Evolutionary conservation across 2,329 filamentous ascomycete genomes (phyloP).

Genomic region (Pseudogymnoascus sp.): DNA sequence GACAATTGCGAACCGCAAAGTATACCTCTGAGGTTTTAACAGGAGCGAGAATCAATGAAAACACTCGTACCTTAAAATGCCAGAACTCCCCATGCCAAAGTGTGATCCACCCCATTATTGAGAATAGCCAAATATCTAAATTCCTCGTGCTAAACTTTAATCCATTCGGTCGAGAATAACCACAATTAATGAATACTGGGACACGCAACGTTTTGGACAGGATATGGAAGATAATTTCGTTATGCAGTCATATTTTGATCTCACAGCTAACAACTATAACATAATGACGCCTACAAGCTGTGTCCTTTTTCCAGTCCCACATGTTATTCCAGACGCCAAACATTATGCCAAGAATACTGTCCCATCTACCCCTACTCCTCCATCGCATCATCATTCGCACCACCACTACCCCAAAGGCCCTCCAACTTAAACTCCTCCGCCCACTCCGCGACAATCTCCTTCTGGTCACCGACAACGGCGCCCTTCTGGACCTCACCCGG

Average conservation of each 20-base stretch:
- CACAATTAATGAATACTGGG: neutral
- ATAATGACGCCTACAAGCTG: conserved; percentile 8
- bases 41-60: conserved; percentile 8
- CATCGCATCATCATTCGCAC: conserved; percentile 24
- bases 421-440: conserved; percentile 92
- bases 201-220: neutral
- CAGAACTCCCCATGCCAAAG: neutral
- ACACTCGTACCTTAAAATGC: neutral
- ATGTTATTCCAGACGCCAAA: conserved; percentile 10
- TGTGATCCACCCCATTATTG: no score
- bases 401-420: conserved; percentile 64
- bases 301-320: conserved; percentile 9
- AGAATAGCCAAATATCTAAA: neutral
- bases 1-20: conserved; percentile 5
- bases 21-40: conserved; percentile 7
- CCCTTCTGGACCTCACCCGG: conserved; percentile 34
- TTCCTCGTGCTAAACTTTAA: neutral
- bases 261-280: conserved; percentile 9
- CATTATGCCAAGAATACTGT: conserved; percentile 7
- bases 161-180: neutral
- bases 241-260: conserved; percentile 9
- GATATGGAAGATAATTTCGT: neutral
- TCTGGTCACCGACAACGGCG: conserved; percentile 55
- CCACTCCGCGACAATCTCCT: conserved; percentile 87
- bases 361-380: conserved; percentile 20